These are phyloP conservation scores for Pseudogymnoascus sp. DNA, from an alignment of 2,329 filamentous ascomycete genomes.

Conservation along the genomic window DNA sequence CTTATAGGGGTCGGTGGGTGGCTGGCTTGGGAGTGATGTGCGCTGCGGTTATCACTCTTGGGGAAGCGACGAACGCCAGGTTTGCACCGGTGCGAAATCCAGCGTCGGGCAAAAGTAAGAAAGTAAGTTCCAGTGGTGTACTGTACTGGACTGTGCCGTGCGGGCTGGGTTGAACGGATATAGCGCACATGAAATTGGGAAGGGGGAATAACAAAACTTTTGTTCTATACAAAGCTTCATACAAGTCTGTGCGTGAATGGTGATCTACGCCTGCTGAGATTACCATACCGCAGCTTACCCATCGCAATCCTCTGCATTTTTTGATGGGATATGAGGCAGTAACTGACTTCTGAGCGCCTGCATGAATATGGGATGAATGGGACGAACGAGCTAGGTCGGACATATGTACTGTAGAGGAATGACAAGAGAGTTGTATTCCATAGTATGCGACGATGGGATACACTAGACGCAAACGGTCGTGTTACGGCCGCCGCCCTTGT, in stretches of 20 bases:
- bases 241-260: not conserved
- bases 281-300: not conserved
- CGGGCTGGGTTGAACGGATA: not conserved
- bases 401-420: not conserved
- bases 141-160: not conserved
- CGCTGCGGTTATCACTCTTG: not conserved
- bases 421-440: not conserved
- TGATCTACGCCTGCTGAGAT: constrained; percentile 3
- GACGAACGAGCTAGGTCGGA: not conserved
- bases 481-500: not conserved
- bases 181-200: not conserved
- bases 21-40: not conserved
- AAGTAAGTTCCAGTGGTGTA: too few relatives aligned
- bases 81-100: too few relatives aligned
- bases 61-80: not conserved
- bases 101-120: too few relatives aligned
- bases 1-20: not conserved
- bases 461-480: constrained; percentile 6
- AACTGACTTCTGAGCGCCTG: not conserved
- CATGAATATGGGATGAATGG: not conserved
- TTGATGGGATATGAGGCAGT: not conserved
- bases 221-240: not conserved
- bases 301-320: not conserved
- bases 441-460: not conserved
- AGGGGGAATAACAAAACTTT: not conserved